Percentiles rank a stretch among this genome's conserved stretches.
Evolutionary conservation across 2,329 filamentous ascomycete genomes (phyloP).

Genomic region (Dothideomycetidae sp.): DNA sequence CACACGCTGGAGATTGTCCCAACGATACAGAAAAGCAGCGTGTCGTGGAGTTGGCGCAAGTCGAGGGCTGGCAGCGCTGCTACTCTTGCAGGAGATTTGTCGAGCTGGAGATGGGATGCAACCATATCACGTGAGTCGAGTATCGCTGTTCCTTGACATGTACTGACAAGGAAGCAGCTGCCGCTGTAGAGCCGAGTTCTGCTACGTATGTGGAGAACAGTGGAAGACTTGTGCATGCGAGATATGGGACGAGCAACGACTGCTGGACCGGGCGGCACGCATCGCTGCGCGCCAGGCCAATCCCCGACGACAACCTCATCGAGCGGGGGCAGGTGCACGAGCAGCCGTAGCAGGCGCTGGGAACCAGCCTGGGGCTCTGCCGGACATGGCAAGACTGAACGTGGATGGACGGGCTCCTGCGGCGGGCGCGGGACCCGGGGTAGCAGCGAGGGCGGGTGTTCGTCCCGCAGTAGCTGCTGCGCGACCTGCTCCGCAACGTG

Average conservation of each 20-base stretch:
- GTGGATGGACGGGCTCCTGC: no score
- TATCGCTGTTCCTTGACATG: no score
- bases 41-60: slow-evolving; percentile 28
- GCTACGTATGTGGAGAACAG: slow-evolving; percentile 17
- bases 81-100: slow-evolving; percentile 33
- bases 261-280: slow-evolving; percentile 14
- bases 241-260: slow-evolving; percentile 14
- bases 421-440: no score
- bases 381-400: neutral
- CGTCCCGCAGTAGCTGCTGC: neutral
- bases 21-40: slow-evolving; percentile 12
- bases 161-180: no score
- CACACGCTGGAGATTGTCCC: slow-evolving; percentile 9
- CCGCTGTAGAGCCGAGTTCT: slow-evolving; percentile 18
- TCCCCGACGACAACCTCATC: slow-evolving; percentile 1
- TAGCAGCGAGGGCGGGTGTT: no score
- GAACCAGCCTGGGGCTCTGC: no score
- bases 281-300: no score
- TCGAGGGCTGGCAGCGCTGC: slow-evolving; percentile 40
- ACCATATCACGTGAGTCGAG: slow-evolving; percentile 44
- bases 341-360: no score
- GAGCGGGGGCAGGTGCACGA: neutral
- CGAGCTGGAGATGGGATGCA: slow-evolving; percentile 37
- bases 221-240: slow-evolving; percentile 19
- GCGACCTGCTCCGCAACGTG: neutral